phyloP scores from a whole-genome alignment of 164 flowering plant genomes.

The grape (Vitis vinifera) region ASM3070453v1 NC_081805.1:24629001-24629500 shows the following conservation, averaged over 20 bases:
- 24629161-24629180: too few relatives aligned
- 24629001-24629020: constrained; percentile 6
- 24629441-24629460: constrained; percentile 18
- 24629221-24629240: too few relatives aligned
- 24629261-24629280: not conserved
- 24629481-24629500: not conserved
- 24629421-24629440: constrained; percentile 31
- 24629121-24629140: too few relatives aligned
- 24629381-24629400: constrained; percentile 25
- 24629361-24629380: constrained; percentile 27
- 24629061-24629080: constrained; percentile 9
- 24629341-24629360: constrained; percentile 29
- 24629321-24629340: constrained; percentile 31
- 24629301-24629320: constrained; percentile 26
- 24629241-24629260: not conserved
- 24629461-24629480: constrained; percentile 25
- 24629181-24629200: too few relatives aligned
- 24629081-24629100: not conserved
- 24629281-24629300: constrained; percentile 11
- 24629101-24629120: constrained; percentile 12
- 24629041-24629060: constrained; percentile 32
- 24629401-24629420: constrained; percentile 28
- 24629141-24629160: not conserved
- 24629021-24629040: constrained; percentile 25
- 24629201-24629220: too few relatives aligned